Percentiles rank a stretch among this genome's conserved stretches.
These are phyloP conservation scores for Fusarium sp. DNA, from an alignment of 2,329 filamentous ascomycete genomes.

Conservation along the genomic window DNA sequence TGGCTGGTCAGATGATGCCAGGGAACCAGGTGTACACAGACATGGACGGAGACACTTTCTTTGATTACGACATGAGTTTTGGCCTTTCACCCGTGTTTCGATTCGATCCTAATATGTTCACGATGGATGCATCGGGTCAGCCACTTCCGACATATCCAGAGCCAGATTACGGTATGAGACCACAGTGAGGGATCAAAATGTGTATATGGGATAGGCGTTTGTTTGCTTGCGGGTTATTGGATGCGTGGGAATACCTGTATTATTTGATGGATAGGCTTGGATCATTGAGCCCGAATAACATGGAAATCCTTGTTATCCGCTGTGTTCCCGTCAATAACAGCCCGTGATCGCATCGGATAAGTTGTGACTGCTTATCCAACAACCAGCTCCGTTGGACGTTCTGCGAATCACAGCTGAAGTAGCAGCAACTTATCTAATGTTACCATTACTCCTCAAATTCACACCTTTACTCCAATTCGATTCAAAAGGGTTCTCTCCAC, in stretches of 20 bases:
- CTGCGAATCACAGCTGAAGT: not conserved
- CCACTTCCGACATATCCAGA: conserved; percentile 46
- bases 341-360: conserved; percentile 10
- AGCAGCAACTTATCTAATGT: not conserved
- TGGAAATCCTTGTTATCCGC: conserved; percentile 1
- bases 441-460: not conserved
- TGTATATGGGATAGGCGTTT: conserved; percentile 4
- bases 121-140: conserved; percentile 46
- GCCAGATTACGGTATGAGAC: conserved; percentile 42
- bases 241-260: conserved; percentile 17
- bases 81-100: conserved; percentile 49
- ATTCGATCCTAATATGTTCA: conserved; percentile 49
- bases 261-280: not conserved
- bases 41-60: conserved; percentile 48
- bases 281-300: not conserved
- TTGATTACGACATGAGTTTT: conserved; percentile 52
- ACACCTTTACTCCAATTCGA: conserved; percentile 2
- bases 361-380: not conserved
- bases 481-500: not conserved
- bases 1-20: conserved; percentile 35
- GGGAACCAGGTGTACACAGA: conserved; percentile 45
- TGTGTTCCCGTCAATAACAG: not conserved
- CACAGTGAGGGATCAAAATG: conserved; percentile 14
- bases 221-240: not conserved
- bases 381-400: not conserved